phyloP scores from a whole-genome alignment of 2,329 filamentous ascomycete genomes.

The Neonectria neomacrospora region DNA sequence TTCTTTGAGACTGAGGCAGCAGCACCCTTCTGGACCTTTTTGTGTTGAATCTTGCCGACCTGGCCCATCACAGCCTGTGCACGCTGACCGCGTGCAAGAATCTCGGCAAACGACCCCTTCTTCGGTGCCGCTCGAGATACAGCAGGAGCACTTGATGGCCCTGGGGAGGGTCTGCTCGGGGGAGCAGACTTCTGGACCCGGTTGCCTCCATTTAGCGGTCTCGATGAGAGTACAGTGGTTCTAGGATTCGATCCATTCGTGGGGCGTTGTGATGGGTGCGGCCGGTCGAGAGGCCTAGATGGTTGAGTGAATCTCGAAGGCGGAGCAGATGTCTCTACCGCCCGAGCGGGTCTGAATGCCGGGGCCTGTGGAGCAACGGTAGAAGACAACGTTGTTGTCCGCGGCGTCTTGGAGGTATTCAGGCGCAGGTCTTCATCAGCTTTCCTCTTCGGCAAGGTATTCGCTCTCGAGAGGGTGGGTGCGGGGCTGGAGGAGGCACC shows the following conservation, averaged over 20 bases:
- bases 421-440: constrained; percentile 61
- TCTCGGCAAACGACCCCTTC: constrained; percentile 79
- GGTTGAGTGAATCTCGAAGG: constrained; percentile 34
- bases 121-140: constrained; percentile 65
- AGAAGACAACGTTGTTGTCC: constrained; percentile 42
- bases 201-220: constrained; percentile 40
- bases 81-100: constrained; percentile 76
- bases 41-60: constrained; percentile 79
- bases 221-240: constrained; percentile 40
- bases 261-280: constrained; percentile 38
- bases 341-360: constrained; percentile 32
- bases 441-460: constrained; percentile 64
- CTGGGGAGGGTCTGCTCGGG: constrained; percentile 40
- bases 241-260: constrained; percentile 29
- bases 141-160: constrained; percentile 53
- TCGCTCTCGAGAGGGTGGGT: constrained; percentile 43
- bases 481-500: constrained; percentile 50
- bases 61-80: constrained; percentile 70
- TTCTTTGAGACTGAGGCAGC: constrained; percentile 45
- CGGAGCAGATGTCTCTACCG: constrained; percentile 28
- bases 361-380: constrained; percentile 38
- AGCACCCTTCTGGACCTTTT: constrained; percentile 73
- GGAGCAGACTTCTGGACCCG: constrained; percentile 41
- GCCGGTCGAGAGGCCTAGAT: constrained; percentile 43
- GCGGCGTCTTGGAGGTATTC: constrained; percentile 56